Conservation (phyloP, 2,329 filamentous ascomycete species). For the Colletotrichum plurivorum region DNA sequence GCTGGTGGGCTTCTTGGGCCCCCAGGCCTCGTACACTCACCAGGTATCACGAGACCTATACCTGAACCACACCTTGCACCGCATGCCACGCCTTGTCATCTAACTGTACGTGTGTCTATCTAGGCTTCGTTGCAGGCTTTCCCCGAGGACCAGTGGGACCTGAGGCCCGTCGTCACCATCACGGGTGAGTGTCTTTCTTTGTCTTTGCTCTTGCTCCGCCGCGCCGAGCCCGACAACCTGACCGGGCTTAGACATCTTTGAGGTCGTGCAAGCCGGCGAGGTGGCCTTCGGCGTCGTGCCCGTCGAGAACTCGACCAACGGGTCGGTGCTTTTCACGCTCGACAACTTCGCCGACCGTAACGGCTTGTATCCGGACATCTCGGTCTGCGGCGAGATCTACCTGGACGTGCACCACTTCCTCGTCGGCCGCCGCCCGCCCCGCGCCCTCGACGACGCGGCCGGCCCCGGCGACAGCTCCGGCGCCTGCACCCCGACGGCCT, state of each 20-base stretch:
- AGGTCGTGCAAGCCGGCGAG: conserved; percentile 77
- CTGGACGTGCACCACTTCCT: conserved; percentile 91
- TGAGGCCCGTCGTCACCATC: conserved; percentile 67
- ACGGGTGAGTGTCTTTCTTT: conserved; percentile 52
- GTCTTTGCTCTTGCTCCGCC: conserved; percentile 2
- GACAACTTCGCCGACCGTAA: conserved; percentile 87
- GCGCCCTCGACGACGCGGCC: conserved; percentile 47
- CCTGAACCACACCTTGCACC: conserved; percentile 12
- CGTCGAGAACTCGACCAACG: conserved; percentile 97
- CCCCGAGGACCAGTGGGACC: conserved; percentile 60
- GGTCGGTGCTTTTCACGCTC: conserved; percentile 89
- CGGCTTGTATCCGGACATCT: conserved; percentile 74
- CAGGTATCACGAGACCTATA: conserved; percentile 55
- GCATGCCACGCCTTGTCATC: conserved; percentile 35
- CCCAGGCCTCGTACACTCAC: conserved; percentile 64
- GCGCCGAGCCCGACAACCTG: neutral
- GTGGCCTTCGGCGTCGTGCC: conserved; percentile 86
- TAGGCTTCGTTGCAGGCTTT: conserved; percentile 65
- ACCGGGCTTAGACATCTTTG: conserved; percentile 77
- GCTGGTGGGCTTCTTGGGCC: conserved; percentile 64
- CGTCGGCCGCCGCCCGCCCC: conserved; percentile 65
- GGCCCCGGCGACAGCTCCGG: conserved; percentile 54
- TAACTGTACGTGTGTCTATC: conserved; percentile 38
- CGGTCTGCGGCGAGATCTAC: conserved; percentile 87
- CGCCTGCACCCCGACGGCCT: conserved; percentile 64